Evolutionary conservation across 176 grass and related monocot species (phyloP).

Genomic region (Eragrostis nindensis): DNA sequence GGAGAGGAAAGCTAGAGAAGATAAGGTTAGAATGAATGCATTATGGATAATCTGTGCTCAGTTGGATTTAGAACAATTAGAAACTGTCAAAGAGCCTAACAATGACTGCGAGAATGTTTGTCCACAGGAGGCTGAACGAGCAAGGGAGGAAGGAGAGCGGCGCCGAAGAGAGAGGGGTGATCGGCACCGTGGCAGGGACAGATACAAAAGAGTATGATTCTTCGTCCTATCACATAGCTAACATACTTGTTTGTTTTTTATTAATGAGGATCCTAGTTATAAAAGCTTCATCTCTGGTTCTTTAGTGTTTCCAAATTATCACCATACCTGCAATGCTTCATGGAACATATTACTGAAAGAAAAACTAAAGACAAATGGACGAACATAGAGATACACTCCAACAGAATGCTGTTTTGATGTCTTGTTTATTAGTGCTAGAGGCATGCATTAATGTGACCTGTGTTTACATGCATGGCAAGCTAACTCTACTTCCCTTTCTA

Average conservation of each 20-base stretch:
- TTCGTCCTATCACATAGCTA: constrained; percentile 13
- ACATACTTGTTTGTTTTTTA: background rate
- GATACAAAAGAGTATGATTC: constrained; percentile 60
- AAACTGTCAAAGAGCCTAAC: constrained; percentile 1
- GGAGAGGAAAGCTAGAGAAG: constrained; percentile 85
- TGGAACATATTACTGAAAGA: constrained; percentile 14
- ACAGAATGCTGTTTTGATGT: background rate
- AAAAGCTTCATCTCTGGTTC: too few species aligned
- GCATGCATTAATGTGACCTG: background rate
- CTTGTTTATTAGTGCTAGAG: background rate
- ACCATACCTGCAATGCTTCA: background rate
- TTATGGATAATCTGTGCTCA: too few species aligned
- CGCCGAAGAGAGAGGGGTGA: constrained; percentile 68
- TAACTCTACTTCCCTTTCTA: constrained; percentile 17
- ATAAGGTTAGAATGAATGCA: constrained; percentile 60
- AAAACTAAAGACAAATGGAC: background rate
- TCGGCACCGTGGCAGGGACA: constrained; percentile 71
- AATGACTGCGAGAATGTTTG: constrained; percentile 16
- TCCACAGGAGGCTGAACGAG: constrained; percentile 77
- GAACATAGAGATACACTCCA: background rate
- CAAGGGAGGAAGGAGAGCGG: constrained; percentile 82
- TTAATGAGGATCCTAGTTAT: too few species aligned
- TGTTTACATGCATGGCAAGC: background rate
- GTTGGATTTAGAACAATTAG: too few species aligned
- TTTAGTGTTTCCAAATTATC: background rate